Base-by-base conservation (phyloP, 306 rosid genomes). In the Herpetospermum pedunculosum region DNA sequence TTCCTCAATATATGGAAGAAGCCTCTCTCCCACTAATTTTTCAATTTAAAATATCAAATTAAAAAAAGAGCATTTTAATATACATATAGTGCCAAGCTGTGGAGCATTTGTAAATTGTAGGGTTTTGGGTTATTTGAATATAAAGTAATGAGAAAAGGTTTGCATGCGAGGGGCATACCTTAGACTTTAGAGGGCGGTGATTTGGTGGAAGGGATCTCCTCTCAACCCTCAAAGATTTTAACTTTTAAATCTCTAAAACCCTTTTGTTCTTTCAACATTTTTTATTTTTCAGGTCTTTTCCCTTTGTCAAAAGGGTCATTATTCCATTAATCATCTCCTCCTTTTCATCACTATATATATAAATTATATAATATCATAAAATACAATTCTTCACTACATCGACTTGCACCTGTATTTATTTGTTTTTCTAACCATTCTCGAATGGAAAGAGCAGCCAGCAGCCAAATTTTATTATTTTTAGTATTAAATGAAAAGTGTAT, bases 51-150 rank as follows among this genome's bases (percentile, higher is more conserved):
- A 50, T 11, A 58, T 23, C 6, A 25, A 23, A 53, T 4, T 2
- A 23, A 4, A 26, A 13, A 14, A 29, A 58, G 26, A 8, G n/a
- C n/a, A n/a, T n/a, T n/a, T n/a, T n/a, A n/a, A n/a, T n/a, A n/a
- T n/a, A n/a, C n/a, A n/a, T n/a, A n/a, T 29, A 64, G 49, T 64
- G 71, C n/a, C 32, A 64, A 65, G 49, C 32, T 65, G 72, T 65
- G 32, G 49, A 65, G 50, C 72, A n/a, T n/a, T n/a, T n/a, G n/a
- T n/a, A n/a, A n/a, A n/a, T n/a, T n/a, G n/a, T n/a, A n/a, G n/a
- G n/a, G n/a, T n/a, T n/a, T n/a, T n/a, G n/a, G n/a, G n/a, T n/a
- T n/a, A n/a, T n/a, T n/a, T n/a, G n/a, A n/a, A n/a, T n/a, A n/a
- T 60, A 60, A 10, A 37, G 4, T 35, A 63, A 13, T 25, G 16